Conservation (phyloP, 2,329 filamentous ascomycete species). For the Nothophaeocryptopus gaeumannii region DNA sequence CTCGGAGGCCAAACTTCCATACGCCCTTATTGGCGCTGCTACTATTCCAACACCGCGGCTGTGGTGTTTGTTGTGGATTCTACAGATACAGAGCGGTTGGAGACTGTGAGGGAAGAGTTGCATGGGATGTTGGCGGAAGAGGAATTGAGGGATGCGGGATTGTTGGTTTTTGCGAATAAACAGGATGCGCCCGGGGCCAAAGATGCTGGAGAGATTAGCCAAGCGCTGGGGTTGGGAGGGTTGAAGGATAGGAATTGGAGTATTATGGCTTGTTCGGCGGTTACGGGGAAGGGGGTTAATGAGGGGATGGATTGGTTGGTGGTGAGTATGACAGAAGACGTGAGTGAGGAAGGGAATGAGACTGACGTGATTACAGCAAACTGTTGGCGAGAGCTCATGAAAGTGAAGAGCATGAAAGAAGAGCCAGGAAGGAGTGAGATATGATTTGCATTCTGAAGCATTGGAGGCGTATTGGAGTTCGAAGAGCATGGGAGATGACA, state of each 20-base stretch:
- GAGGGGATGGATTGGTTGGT: conserved; percentile 99
- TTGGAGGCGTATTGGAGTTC: conserved; percentile 9
- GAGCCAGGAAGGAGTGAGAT: neutral
- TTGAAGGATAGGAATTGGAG: conserved; percentile 97
- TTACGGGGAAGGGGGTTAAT: conserved; percentile 88
- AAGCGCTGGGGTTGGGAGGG: conserved; percentile 84
- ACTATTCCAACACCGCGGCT: conserved; percentile 97
- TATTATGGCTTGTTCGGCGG: conserved; percentile 94
- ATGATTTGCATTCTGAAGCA: conserved; percentile 7
- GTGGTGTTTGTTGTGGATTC: conserved; percentile 99
- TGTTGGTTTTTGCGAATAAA: conserved; percentile 98
- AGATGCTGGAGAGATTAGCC: conserved; percentile 93
- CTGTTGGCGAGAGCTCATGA: conserved; percentile 26
- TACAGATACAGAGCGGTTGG: conserved; percentile 91
- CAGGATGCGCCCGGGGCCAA: conserved; percentile 97
- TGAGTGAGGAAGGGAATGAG: neutral
- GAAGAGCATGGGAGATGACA: neutral
- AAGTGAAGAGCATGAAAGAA: neutral
- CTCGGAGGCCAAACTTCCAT: conserved; percentile 98
- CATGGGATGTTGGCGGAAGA: conserved; percentile 96
- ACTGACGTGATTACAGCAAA: conserved; percentile 22
- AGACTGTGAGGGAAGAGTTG: conserved; percentile 89
- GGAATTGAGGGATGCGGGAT: conserved; percentile 84
- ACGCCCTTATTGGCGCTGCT: conserved; percentile 97
- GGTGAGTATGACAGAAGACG: conserved; percentile 51